These are phyloP conservation scores for Colletotrichum karsti DNA, from an alignment of 2,329 filamentous ascomycete genomes.

Conservation along the genomic window DNA sequence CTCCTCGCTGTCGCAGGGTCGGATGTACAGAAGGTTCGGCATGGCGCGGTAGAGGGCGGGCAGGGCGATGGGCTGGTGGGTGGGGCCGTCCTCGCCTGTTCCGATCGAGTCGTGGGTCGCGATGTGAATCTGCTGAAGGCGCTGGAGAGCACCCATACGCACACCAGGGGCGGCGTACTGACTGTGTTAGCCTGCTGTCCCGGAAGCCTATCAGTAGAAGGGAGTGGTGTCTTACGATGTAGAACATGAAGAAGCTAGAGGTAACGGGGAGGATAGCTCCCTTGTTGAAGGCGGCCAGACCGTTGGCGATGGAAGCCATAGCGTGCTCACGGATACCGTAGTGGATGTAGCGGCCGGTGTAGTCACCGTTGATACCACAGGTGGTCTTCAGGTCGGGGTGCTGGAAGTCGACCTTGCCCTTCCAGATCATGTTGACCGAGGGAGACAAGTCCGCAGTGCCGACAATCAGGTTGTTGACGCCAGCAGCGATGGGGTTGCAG, in stretches of 20 bases:
- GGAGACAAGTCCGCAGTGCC: slow-evolving; percentile 62
- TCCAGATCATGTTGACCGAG: slow-evolving; percentile 65
- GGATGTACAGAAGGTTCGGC: slow-evolving; percentile 69
- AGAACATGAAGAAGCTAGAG: slow-evolving; percentile 71
- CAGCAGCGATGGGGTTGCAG: slow-evolving; percentile 59
- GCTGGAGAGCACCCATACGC: slow-evolving; percentile 67
- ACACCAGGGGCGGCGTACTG: slow-evolving; percentile 64
- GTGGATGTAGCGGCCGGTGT: slow-evolving; percentile 64
- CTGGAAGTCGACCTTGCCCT: slow-evolving; percentile 59
- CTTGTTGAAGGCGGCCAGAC: slow-evolving; percentile 64
- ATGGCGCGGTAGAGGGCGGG: slow-evolving; percentile 67
- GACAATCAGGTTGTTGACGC: slow-evolving; percentile 58
- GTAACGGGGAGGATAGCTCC: slow-evolving; percentile 66
- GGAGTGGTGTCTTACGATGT: slow-evolving; percentile 44
- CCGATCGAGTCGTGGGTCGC: slow-evolving; percentile 70
- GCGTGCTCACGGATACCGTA: slow-evolving; percentile 70
- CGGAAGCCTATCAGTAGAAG: background rate
- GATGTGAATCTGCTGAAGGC: slow-evolving; percentile 64
- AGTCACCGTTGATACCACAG: slow-evolving; percentile 63
- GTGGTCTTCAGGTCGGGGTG: slow-evolving; percentile 45
- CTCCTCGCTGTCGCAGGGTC: slow-evolving; percentile 67
- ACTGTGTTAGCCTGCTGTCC: background rate
- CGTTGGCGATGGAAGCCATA: slow-evolving; percentile 67
- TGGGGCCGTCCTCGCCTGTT: slow-evolving; percentile 68
- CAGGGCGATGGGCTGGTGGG: slow-evolving; percentile 69